Conservation (phyloP, 208 protist genomes). For the Crithidia brevicula region DNA sequence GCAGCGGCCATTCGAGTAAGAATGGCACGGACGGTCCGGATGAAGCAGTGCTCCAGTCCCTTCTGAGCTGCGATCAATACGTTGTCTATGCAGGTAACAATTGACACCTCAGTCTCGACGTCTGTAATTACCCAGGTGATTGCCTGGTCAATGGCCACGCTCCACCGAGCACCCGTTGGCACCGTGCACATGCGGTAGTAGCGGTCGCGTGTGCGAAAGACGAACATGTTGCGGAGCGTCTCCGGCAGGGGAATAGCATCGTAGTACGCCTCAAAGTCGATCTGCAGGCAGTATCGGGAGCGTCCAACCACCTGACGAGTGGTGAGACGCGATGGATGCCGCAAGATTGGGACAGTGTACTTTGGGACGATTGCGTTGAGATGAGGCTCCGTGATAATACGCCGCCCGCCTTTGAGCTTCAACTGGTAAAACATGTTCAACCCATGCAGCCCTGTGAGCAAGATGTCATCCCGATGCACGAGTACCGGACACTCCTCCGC, state of each 20-base stretch:
- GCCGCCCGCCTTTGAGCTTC: background rate
- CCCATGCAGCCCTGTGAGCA: background rate
- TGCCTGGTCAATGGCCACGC: constrained; percentile 29
- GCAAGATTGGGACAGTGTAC: background rate
- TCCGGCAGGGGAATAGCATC: constrained; percentile 36
- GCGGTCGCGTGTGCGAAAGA: constrained; percentile 15
- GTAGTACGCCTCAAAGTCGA: constrained; percentile 51
- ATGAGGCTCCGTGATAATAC: background rate
- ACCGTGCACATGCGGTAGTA: constrained; percentile 26
- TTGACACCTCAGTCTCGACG: background rate
- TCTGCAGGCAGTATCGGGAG: constrained; percentile 32
- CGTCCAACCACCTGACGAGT: constrained; percentile 19
- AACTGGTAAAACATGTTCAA: background rate
- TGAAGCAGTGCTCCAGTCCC: constrained; percentile 29
- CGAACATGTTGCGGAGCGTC: constrained; percentile 27
- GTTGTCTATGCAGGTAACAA: constrained; percentile 33
- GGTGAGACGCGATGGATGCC: constrained; percentile 15
- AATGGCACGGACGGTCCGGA: constrained; percentile 14
- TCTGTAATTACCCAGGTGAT: background rate
- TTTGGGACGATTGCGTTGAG: background rate
- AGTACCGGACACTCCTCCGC: background rate
- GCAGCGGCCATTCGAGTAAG: constrained; percentile 17
- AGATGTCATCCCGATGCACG: background rate
- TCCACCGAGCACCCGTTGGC: constrained; percentile 38
- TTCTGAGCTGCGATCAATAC: constrained; percentile 32